Evolutionary conservation across 768 basidiomycete genomes (phyloP).

Genomic region (Ramaria sp.): DNA sequence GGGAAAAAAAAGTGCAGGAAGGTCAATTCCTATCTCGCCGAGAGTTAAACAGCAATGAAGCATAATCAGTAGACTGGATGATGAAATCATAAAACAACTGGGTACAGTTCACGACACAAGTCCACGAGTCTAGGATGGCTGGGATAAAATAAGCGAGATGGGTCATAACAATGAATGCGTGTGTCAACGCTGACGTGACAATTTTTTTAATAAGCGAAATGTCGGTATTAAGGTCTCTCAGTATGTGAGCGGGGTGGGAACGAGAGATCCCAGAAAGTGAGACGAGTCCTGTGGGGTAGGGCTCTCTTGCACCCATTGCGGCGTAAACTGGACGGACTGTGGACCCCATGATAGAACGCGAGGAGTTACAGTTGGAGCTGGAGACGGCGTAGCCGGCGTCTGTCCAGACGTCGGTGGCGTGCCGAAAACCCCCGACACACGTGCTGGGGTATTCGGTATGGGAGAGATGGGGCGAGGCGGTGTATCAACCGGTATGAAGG

Average conservation of each 20-base stretch:
- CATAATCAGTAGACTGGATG: neutral
- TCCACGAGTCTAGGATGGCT: neutral
- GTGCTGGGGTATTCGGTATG: slow-evolving; percentile 8
- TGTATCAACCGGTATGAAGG: neutral
- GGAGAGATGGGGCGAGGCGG: slow-evolving; percentile 1
- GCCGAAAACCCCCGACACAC: slow-evolving; percentile 4
- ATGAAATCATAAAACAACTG: neutral
- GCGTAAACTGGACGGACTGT: neutral
- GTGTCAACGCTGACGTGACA: neutral
- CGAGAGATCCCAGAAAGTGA: neutral
- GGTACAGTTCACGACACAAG: neutral
- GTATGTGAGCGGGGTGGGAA: neutral
- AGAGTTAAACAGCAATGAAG: neutral
- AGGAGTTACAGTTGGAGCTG: neutral
- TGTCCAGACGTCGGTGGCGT: neutral
- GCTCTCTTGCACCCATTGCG: neutral
- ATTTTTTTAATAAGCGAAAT: neutral
- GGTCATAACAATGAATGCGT: neutral
- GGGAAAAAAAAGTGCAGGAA: neutral
- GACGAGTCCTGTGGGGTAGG: neutral
- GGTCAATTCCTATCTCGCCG: neutral
- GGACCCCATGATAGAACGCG: neutral
- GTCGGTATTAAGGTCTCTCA: neutral
- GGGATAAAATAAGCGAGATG: slow-evolving; percentile 1
- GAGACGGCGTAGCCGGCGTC: neutral